Percentiles rank a stretch among this genome's conserved stretches.
Evolutionary conservation across 1,284 basidiomycete genomes (phyloP).

Genomic region (Ustilago esculenta): DNA sequence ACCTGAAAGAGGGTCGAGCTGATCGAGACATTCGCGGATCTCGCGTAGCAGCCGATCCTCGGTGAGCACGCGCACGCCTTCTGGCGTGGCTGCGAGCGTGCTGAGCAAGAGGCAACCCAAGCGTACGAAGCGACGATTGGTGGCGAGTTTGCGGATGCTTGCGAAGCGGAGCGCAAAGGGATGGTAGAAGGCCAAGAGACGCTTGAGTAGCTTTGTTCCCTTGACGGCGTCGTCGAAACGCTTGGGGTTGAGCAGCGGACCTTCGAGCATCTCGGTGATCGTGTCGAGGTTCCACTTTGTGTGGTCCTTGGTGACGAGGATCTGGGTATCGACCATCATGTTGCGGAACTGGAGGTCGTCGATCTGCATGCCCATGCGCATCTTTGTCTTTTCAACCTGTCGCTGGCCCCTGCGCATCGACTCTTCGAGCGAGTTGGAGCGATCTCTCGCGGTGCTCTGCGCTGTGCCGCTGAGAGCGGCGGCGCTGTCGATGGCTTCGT

Average conservation of each 20-base stretch:
- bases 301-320: constrained; percentile 87
- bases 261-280: constrained; percentile 88
- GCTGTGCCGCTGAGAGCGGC: constrained; percentile 28
- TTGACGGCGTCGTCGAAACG: constrained; percentile 95
- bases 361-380: constrained; percentile 83
- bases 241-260: constrained; percentile 87
- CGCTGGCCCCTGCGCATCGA: constrained; percentile 74
- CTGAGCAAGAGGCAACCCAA: constrained; percentile 77
- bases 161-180: constrained; percentile 88
- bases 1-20: constrained; percentile 81
- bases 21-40: constrained; percentile 85
- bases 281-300: constrained; percentile 92
- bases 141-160: constrained; percentile 75
- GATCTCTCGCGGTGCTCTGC: constrained; percentile 63
- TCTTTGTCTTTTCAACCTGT: constrained; percentile 87
- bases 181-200: constrained; percentile 90
- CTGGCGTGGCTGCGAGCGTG: constrained; percentile 82
- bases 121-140: constrained; percentile 64
- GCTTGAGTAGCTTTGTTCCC: constrained; percentile 84
- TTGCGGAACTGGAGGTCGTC: constrained; percentile 65
- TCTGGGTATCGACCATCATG: constrained; percentile 70
- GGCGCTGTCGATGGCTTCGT: constrained; percentile 37
- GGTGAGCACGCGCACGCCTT: constrained; percentile 82
- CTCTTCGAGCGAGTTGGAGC: constrained; percentile 87
- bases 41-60: constrained; percentile 90